A percentile compares a stretch with the other conserved stretches of the same genome.
Evolutionary conservation across 2,329 filamentous ascomycete genomes (phyloP).

Genomic region (Coniochaeta sp.): DNA sequence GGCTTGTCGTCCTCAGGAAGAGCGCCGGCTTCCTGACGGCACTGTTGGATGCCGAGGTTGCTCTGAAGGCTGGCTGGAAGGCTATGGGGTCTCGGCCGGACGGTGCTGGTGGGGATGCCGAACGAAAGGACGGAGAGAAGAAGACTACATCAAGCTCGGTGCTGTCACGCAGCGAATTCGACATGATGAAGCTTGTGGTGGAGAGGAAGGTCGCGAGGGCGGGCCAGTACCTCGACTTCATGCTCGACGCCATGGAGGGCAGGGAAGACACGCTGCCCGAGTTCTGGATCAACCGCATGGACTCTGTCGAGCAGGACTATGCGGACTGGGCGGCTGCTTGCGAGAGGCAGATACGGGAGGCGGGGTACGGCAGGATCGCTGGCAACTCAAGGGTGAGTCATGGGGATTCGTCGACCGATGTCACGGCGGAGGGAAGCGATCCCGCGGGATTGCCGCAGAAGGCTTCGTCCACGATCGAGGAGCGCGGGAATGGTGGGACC

Average conservation of each 20-base stretch:
- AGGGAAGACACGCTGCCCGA: slow-evolving; percentile 78
- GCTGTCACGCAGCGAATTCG: slow-evolving; percentile 39
- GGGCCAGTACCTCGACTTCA: slow-evolving; percentile 69
- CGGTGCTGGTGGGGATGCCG: neutral
- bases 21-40: slow-evolving; percentile 62
- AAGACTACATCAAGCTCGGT: slow-evolving; percentile 8
- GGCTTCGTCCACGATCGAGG: neutral
- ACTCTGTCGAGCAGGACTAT: slow-evolving; percentile 70
- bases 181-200: slow-evolving; percentile 56
- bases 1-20: slow-evolving; percentile 66
- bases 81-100: slow-evolving; percentile 33
- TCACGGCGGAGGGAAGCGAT: slow-evolving; percentile 7
- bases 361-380: slow-evolving; percentile 38
- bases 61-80: slow-evolving; percentile 61
- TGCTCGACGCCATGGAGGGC: slow-evolving; percentile 83
- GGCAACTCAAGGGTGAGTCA: slow-evolving; percentile 9
- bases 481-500: neutral
- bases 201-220: slow-evolving; percentile 62
- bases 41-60: slow-evolving; percentile 58
- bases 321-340: slow-evolving; percentile 74
- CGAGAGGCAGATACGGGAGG: slow-evolving; percentile 65
- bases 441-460: neutral
- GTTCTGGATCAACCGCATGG: slow-evolving; percentile 80
- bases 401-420: neutral
- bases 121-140: neutral